These are phyloP conservation scores for Quercus suber DNA, from an alignment of 306 rosid species.

Conservation along the genomic window DNA sequence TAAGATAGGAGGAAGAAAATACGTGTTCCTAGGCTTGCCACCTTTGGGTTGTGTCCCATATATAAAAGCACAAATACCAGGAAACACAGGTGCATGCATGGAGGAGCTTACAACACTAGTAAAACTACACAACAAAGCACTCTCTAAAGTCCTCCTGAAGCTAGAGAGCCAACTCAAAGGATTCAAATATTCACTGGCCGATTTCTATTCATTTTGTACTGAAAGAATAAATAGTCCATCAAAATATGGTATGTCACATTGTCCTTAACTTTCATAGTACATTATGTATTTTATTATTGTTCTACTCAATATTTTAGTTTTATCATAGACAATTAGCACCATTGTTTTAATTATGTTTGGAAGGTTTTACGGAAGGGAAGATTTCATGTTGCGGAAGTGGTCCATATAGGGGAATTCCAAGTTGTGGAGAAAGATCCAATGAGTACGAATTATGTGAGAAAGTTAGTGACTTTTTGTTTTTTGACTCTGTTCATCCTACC, in stretches of 20 bases:
- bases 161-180: background rate
- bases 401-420: background rate
- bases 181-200: background rate
- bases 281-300: too few species aligned
- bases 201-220: background rate
- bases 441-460: conserved; percentile 32
- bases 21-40: conserved; percentile 6
- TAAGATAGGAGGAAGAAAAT: background rate
- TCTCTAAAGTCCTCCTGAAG: conserved; percentile 10
- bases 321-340: too few species aligned
- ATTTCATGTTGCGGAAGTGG: too few species aligned
- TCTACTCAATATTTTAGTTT: too few species aligned
- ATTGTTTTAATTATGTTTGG: background rate
- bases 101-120: conserved; percentile 18
- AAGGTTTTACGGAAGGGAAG: conserved; percentile 7
- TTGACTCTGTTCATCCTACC: conserved; percentile 42
- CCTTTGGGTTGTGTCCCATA: conserved; percentile 26
- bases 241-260: background rate
- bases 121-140: conserved; percentile 22
- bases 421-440: conserved; percentile 40
- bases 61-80: conserved; percentile 1
- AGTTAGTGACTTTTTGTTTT: conserved; percentile 31
- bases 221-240: background rate
- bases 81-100: conserved; percentile 13
- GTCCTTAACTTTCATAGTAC: background rate